Conservation (phyloP, 805 yeast genomes). For the Kluyveromyces dobzhanskii region DNA sequence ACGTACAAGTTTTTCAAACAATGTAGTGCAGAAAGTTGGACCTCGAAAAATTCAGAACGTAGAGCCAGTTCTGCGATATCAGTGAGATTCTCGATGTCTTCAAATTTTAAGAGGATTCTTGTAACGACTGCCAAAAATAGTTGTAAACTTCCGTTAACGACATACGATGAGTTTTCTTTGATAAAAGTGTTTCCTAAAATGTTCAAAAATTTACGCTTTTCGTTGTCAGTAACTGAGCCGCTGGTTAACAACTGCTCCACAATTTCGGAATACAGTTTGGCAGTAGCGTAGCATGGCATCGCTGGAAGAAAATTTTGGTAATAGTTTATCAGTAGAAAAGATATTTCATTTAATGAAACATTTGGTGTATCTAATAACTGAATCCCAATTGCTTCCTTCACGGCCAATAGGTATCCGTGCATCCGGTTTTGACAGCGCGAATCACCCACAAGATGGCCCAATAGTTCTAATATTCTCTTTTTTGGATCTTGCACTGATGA, state of each 20-base stretch:
- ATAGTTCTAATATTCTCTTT: constrained; percentile 23
- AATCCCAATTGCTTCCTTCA: constrained; percentile 20
- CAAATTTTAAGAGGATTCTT: constrained; percentile 23
- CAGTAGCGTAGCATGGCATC: constrained; percentile 28
- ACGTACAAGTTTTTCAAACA: constrained; percentile 11
- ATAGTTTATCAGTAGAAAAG: not conserved
- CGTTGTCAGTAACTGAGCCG: not conserved
- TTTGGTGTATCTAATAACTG: not conserved
- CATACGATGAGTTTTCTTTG: constrained; percentile 17
- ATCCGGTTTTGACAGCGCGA: constrained; percentile 33
- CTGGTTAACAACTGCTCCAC: constrained; percentile 11
- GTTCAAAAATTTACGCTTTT: constrained; percentile 6
- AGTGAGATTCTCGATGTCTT: constrained; percentile 14
- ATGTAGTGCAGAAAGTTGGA: constrained; percentile 35
- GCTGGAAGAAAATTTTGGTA: constrained; percentile 8
- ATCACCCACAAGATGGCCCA: constrained; percentile 14
- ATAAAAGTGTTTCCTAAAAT: constrained; percentile 32
- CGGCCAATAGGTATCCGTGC: constrained; percentile 55
- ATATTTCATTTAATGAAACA: not conserved
- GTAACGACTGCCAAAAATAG: constrained; percentile 33
- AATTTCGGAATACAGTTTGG: constrained; percentile 29
- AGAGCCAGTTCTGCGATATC: constrained; percentile 31
- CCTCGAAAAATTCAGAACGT: constrained; percentile 35
- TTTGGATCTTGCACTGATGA: constrained; percentile 34
- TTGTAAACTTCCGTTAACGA: constrained; percentile 43